These are phyloP conservation scores for Anaeramoeba flamelloides DNA, from an alignment of 78 protist species.

Conservation along the genomic window DNA sequence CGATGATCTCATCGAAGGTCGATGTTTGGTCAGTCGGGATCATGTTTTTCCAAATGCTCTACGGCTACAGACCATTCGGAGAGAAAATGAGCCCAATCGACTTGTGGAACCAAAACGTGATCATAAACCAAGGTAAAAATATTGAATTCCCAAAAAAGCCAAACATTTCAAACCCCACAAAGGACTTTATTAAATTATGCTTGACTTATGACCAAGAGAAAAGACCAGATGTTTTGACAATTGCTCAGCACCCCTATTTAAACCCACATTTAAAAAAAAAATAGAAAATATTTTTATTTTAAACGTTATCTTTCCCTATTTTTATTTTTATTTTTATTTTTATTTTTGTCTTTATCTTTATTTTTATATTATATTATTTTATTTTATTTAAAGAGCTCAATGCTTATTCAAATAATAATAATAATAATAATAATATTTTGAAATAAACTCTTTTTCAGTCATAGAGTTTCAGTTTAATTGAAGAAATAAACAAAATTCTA, in stretches of 20 bases:
- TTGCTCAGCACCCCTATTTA: conserved; percentile 14
- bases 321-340: background rate
- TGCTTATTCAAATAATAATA: too few relatives aligned
- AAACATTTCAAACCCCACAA: conserved; percentile 9
- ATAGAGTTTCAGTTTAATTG: background rate
- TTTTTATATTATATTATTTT: conserved; percentile 2
- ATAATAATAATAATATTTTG: background rate
- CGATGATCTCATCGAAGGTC: conserved; percentile 40
- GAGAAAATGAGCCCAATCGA: conserved; percentile 29
- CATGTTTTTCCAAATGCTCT: conserved; percentile 55
- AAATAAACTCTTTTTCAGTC: background rate
- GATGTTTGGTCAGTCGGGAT: conserved; percentile 78
- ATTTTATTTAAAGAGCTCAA: too few relatives aligned
- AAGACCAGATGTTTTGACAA: conserved; percentile 33
- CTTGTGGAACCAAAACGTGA: background rate
- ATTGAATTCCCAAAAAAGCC: conserved; percentile 45
- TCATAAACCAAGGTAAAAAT: conserved; percentile 20
- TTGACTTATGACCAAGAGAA: conserved; percentile 13
- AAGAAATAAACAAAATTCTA: background rate
- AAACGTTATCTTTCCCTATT: background rate
- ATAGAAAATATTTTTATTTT: background rate
- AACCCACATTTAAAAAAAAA: background rate
- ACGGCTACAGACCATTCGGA: conserved; percentile 62
- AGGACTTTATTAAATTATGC: conserved; percentile 33
- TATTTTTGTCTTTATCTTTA: background rate